Base-by-base conservation (phyloP, 495 filamentous ascomycete genomes). In the Talaromyces stipitatus region DNA sequence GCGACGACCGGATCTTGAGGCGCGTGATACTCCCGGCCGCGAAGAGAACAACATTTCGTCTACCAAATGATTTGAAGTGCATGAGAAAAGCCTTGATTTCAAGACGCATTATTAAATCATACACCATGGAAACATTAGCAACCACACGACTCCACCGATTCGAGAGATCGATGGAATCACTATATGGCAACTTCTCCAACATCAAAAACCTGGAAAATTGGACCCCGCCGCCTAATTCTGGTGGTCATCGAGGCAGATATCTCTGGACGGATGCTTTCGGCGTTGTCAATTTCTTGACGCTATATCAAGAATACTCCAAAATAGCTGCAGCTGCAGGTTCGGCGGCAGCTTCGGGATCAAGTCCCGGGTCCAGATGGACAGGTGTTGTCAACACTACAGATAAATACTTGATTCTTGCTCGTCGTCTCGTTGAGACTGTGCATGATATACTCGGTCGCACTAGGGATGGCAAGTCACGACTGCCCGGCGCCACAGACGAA, bases 201-300 rank as follows among this genome's bases (percentile, higher is more conserved):
- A 70, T 74, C 57, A 33, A 57, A 52, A 55, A 68, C 5, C 70
- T 72, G 2, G 48, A 56, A 16, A 56, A 60, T 55, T 72, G 78
- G 78, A 71, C 58, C 6, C 75, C 77, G 8, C 77, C 78, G 1
- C 74, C 71, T 0, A 72, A 69, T 29, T 79, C 81, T 0, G 83
- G 80, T n/a, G 84, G 83, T 9, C 82, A 86, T 59, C 73, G 67
- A n/a, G 85, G 85, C 30, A 76, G 85, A 18, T 87, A 87, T 62
- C 74, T 87, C 28, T 86, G 83, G 85, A 85, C 82, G 0, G 85
- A 87, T 58, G 83, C 83, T 1, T 87, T 86, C 59, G 84, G 83
- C n/a, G 80, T 88, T 2, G 50, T 87, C 57, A 85, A 87, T 61
- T 78, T 88, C 59, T 63, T 87, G 30, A 87, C 85, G 23, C 71